Percentiles rank a stretch among this genome's conserved stretches.
Evolutionary conservation across 2,329 filamentous ascomycete species (phyloP).

Genomic region (Thermothelomyces thermophilus): DNA sequence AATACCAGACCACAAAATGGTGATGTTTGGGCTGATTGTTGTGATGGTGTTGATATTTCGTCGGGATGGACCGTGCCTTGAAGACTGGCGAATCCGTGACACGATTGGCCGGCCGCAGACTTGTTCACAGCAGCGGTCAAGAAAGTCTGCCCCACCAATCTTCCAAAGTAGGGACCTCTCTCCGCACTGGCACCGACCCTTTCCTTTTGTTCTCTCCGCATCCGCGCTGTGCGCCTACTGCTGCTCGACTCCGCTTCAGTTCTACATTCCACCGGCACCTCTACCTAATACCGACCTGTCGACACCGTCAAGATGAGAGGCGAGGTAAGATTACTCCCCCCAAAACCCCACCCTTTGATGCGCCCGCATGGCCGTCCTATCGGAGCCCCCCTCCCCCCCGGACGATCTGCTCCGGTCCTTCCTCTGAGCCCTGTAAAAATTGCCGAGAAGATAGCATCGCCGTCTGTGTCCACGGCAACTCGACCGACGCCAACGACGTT

Average conservation of each 20-base stretch:
- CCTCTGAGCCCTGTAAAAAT: too few species aligned
- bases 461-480: too few species aligned
- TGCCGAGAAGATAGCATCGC: neutral
- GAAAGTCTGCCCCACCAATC: neutral
- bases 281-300: constrained; percentile 11
- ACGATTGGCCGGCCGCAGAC: neutral
- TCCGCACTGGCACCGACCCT: constrained; percentile 1
- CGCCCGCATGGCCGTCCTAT: neutral
- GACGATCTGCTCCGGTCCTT: too few species aligned
- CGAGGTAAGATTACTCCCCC: constrained; percentile 24
- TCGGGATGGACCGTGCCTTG: constrained; percentile 1
- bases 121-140: neutral
- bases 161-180: neutral
- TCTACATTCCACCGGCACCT: constrained; percentile 14
- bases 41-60: neutral
- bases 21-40: neutral
- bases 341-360: neutral
- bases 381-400: neutral
- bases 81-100: neutral
- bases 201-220: neutral
- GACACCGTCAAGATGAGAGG: constrained; percentile 27
- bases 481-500: too few species aligned
- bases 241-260: constrained; percentile 13
- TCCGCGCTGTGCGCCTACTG: constrained; percentile 26
- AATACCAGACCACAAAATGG: too few species aligned